These are phyloP conservation scores for Ustilago lituana DNA, from an alignment of 1,284 basidiomycete species.

Conservation along the genomic window DNA sequence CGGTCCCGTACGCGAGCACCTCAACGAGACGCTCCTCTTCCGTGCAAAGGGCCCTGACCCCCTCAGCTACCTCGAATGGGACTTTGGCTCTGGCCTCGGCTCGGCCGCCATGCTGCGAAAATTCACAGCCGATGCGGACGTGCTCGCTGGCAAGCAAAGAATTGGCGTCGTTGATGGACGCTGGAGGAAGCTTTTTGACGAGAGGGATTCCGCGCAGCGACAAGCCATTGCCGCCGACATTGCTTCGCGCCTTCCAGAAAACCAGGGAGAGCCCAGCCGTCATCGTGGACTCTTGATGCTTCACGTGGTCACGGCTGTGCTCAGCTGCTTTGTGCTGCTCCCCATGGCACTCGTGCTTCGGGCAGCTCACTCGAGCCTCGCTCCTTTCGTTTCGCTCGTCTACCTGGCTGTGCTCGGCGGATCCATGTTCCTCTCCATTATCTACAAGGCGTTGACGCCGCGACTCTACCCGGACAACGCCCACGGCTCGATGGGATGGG, in stretches of 20 bases:
- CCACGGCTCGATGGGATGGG: slow-evolving; percentile 53
- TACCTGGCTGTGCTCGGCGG: slow-evolving; percentile 49
- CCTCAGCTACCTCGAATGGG: slow-evolving; percentile 66
- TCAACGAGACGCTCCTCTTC: slow-evolving; percentile 61
- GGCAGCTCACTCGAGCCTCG: slow-evolving; percentile 53
- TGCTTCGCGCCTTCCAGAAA: slow-evolving; percentile 17
- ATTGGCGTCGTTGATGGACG: slow-evolving; percentile 56
- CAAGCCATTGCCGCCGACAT: slow-evolving; percentile 47
- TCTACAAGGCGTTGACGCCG: slow-evolving; percentile 62
- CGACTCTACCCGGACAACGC: slow-evolving; percentile 58
- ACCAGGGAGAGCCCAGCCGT: slow-evolving; percentile 30
- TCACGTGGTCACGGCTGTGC: slow-evolving; percentile 45
- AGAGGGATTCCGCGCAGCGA: slow-evolving; percentile 24
- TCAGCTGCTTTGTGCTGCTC: slow-evolving; percentile 60
- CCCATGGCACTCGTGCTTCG: slow-evolving; percentile 56
- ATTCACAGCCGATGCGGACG: slow-evolving; percentile 41
- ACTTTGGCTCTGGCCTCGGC: slow-evolving; percentile 55
- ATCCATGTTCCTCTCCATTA: slow-evolving; percentile 49
- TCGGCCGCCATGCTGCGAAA: slow-evolving; percentile 40
- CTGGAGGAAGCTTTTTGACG: slow-evolving; percentile 62
- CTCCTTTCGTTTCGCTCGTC: slow-evolving; percentile 48
- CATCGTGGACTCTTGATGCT: slow-evolving; percentile 40
- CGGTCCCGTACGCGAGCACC: slow-evolving; percentile 23
- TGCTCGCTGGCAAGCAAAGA: slow-evolving; percentile 34
- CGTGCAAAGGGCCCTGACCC: slow-evolving; percentile 59